Evolutionary conservation across 2,329 filamentous ascomycete species (phyloP), one percentile per base, ranked within the genome.

Genomic region (Fusarium lyarnte): DNA sequence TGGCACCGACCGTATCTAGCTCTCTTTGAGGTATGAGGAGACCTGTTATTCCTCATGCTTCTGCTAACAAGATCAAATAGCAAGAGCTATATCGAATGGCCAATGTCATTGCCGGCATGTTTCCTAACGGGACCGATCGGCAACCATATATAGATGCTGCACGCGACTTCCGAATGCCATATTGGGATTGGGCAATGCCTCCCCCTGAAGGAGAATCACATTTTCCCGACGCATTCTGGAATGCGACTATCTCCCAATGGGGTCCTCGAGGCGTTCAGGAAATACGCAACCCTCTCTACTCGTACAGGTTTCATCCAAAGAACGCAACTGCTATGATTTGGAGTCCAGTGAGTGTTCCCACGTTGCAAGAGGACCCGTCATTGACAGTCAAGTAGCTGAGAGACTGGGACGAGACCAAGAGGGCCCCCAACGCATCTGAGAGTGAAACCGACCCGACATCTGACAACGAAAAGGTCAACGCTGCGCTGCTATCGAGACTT

Each of bases 1-100:
- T 97, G 94, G 94, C 94, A 97, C 84, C 89, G 94, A 54, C 92
- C 93, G 2, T 97, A 95, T 80, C 84, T 96, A 65, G 87, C 85
- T 35, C 79, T 90, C 55, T 88, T 88, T 63, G 88, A 90, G 84
- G 88, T 87, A 68, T 64, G 78, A 41, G 33, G 7, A 13, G 11
- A 21, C 14, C 4, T 4, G 21, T 11, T 19, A 7, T 5, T n/a
- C 8, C n/a, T 31, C 2, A n/a, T 27, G 21, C 27, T 27, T 29
- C n/a, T 39, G 38, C 67, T 80, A 38, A 81, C 59, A 17, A 13
- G 5, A n/a, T 19, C 2, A 2, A 39, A 42, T 38, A 83, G 81
- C 81, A 83, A 81, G 79, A 83, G 74, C 60, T 83, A 35, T 78
- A 78, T 66, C 76, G 78, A 46, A 76, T 81, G 73, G 81, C 76